Evolutionary conservation across 495 filamentous ascomycete species (phyloP).

Genomic region (Penicillium parvum): DNA sequence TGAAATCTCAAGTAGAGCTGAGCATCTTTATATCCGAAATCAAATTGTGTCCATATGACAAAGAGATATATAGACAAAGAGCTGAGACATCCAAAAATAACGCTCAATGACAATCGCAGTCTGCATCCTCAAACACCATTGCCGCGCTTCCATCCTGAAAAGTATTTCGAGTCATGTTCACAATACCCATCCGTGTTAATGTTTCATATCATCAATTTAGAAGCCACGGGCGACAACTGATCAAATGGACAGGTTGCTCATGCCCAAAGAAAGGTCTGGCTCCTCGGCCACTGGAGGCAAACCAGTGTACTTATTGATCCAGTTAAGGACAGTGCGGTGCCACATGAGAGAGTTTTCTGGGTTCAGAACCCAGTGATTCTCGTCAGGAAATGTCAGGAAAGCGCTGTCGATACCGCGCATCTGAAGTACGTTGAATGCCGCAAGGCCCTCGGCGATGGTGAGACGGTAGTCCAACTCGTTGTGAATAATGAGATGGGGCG

Average conservation of each 20-base stretch:
- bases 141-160: constrained; percentile 5
- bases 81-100: constrained; percentile 15
- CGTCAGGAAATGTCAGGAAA: constrained; percentile 78
- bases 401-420: constrained; percentile 46
- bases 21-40: background rate
- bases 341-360: constrained; percentile 87
- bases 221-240: constrained; percentile 1
- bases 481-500: constrained; percentile 86
- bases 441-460: constrained; percentile 75
- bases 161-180: background rate
- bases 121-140: background rate
- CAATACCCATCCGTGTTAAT: background rate
- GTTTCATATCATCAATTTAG: constrained; percentile 1
- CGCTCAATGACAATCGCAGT: background rate
- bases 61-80: constrained; percentile 9
- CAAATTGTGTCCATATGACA: constrained; percentile 1
- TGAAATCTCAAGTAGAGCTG: background rate
- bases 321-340: constrained; percentile 84
- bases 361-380: constrained; percentile 85
- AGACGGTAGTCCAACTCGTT: constrained; percentile 89
- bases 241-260: constrained; percentile 23
- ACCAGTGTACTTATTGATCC: constrained; percentile 81
- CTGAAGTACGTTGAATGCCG: constrained; percentile 87
- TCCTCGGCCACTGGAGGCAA: constrained; percentile 33
- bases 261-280: constrained; percentile 14